Base-by-base conservation (phyloP, 495 filamentous ascomycete species). In the Staphylotrichum tortipilum region DNA sequence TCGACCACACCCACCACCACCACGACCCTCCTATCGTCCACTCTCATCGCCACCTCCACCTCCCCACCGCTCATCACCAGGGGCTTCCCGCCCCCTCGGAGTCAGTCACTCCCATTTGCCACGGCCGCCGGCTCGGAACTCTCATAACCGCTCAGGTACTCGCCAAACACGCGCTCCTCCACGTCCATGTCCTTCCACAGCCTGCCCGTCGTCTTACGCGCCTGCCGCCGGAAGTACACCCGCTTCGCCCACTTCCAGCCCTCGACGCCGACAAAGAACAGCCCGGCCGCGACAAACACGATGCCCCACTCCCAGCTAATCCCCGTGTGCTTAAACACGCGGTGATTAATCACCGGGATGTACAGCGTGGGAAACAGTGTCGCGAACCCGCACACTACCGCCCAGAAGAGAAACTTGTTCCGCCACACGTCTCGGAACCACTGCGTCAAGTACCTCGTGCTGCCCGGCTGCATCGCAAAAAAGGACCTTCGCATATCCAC, bases 301-400 rank as follows among this genome's bases (percentile, higher is more conserved):
- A 83, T 60, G 7, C 71, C 79, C 85, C 85, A 88, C 60, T 88
- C 84, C 85, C 84, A 88, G 37, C 54, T 70, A 36, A 89, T 87
- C 4, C 74, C 75, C 3, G 68, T 74, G 53, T 89, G 85, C 62
- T 85, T 87, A 69, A 89, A 89, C 1, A 89, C 84, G 1, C 66
- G 61, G 1, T 65, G 67, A 60, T 88, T 88, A 26, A 89, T 66
- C 2, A 75, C 78, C 0, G 85, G 85, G 18, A 89, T 83, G 56
- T 89, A 88, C 0, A 89, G 72, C 0, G 81, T 77, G 0, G 84
- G 83, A 54, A 88, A 88, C 1, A 86, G 75, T 45, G 80, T 77
- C 9, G 84, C 49, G 47, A 84, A 83, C 0, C 83, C 85, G 10
- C 79, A 68, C 11, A 85, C 62, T 19, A 89, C 78, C 23, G 83